A percentile compares a stretch with the other conserved stretches of the same genome.
Evolutionary conservation across 306 rosid species (phyloP).

Genomic region (Adenanthera pavonina): DNA sequence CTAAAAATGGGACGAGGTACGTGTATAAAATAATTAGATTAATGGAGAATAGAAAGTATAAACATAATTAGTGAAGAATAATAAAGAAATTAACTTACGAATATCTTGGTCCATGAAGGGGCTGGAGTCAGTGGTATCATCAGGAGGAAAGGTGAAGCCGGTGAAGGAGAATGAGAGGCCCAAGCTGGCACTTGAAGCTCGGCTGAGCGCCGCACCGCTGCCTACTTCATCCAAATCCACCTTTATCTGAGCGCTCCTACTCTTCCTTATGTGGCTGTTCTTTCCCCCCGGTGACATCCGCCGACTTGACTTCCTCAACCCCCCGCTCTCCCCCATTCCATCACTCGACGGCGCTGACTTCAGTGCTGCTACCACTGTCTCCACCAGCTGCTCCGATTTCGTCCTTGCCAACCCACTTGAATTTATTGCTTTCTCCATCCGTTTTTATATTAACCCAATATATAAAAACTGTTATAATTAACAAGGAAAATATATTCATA

Average conservation of each 20-base stretch:
- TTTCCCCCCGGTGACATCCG: constrained; percentile 61
- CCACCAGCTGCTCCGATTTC: constrained; percentile 76
- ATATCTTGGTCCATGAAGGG: constrained; percentile 85
- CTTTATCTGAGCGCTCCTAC: constrained; percentile 87
- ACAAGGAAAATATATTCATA: not conserved
- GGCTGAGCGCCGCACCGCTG: constrained; percentile 88
- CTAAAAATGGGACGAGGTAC: too few species aligned
- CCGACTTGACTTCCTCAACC: constrained; percentile 70
- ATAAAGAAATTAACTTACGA: constrained; percentile 53
- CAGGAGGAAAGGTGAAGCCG: constrained; percentile 85
- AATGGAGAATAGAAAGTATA: too few species aligned
- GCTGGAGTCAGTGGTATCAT: constrained; percentile 70
- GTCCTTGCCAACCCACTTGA: constrained; percentile 59
- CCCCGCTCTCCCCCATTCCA: constrained; percentile 30
- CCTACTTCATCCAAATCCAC: constrained; percentile 73
- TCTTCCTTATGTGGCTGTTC: constrained; percentile 82
- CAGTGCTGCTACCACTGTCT: constrained; percentile 46
- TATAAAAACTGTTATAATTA: not conserved
- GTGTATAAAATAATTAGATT: too few species aligned
- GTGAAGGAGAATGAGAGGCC: constrained; percentile 95
- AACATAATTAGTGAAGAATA: too few species aligned
- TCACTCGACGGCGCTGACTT: constrained; percentile 54
- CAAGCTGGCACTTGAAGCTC: constrained; percentile 96
- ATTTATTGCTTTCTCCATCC: constrained; percentile 63
- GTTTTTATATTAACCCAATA: not conserved